A percentile compares a stretch with the other conserved stretches of the same genome.
These are phyloP conservation scores for Viola odorata DNA, from an alignment of 345 rosid species.

Conservation along the genomic window DNA sequence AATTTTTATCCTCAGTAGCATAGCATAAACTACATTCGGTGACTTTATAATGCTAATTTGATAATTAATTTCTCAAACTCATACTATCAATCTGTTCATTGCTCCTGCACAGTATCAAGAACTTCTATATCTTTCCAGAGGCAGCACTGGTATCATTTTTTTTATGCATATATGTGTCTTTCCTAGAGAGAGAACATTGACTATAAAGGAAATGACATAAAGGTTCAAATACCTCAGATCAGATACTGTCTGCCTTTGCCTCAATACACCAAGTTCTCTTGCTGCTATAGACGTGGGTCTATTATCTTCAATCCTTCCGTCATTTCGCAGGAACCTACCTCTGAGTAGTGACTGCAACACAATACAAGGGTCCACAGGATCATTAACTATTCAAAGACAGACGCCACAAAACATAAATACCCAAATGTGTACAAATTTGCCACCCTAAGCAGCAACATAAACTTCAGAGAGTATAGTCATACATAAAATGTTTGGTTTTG, in stretches of 20 bases:
- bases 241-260: constrained; percentile 85
- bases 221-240: constrained; percentile 64
- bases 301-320: constrained; percentile 42
- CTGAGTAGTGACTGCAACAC: constrained; percentile 70
- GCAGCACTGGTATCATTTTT: too few relatives aligned
- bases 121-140: too few relatives aligned
- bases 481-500: not conserved
- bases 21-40: too few relatives aligned
- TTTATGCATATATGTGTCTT: too few relatives aligned
- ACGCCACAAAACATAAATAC: not conserved
- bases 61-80: too few relatives aligned
- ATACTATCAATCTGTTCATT: too few relatives aligned
- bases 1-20: too few relatives aligned
- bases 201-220: not conserved
- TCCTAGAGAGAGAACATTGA: too few relatives aligned
- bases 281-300: constrained; percentile 64
- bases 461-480: not conserved
- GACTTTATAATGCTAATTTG: too few relatives aligned
- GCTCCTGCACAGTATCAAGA: too few relatives aligned
- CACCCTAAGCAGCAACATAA: too few relatives aligned
- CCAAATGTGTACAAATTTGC: not conserved
- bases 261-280: constrained; percentile 78
- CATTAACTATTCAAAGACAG: not conserved
- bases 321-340: constrained; percentile 92
- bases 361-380: not conserved